A percentile compares a stretch with the other conserved stretches of the same genome.
phyloP scores from a whole-genome alignment of 805 yeast species.

The Metschnikowia anglica region DNA sequence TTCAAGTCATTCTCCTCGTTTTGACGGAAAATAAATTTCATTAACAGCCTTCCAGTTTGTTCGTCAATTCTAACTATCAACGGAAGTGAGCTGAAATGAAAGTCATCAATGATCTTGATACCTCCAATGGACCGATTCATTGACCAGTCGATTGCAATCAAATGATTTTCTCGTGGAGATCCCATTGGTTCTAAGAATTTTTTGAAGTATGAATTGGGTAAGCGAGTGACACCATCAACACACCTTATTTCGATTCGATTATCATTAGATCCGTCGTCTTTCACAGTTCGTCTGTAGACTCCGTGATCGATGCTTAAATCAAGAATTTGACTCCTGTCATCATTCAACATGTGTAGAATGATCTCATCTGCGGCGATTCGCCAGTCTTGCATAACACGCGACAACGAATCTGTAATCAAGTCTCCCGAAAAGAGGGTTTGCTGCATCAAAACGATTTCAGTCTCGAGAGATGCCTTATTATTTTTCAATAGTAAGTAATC shows the following conservation, averaged over 20 bases:
- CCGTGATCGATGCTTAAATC: constrained; percentile 40
- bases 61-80: constrained; percentile 40
- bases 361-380: constrained; percentile 40
- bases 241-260: constrained; percentile 36
- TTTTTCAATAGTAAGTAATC: constrained; percentile 40
- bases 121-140: constrained; percentile 46
- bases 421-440: constrained; percentile 40
- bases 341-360: constrained; percentile 41
- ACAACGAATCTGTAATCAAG: constrained; percentile 15
- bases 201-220: constrained; percentile 33
- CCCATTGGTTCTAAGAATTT: constrained; percentile 34
- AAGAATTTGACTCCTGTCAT: constrained; percentile 39
- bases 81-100: constrained; percentile 39
- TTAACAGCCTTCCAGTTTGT: constrained; percentile 38
- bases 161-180: constrained; percentile 13
- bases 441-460: constrained; percentile 37
- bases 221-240: constrained; percentile 39
- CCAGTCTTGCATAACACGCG: constrained; percentile 33
- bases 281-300: constrained; percentile 30
- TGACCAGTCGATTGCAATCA: constrained; percentile 40
- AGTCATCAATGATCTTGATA: constrained; percentile 38
- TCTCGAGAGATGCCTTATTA: constrained; percentile 33
- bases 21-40: constrained; percentile 36
- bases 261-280: constrained; percentile 42
- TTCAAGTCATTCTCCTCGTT: constrained; percentile 11